Base-by-base conservation (phyloP, 306 rosid genomes). In the Lathyrus oleraceus region DNA sequence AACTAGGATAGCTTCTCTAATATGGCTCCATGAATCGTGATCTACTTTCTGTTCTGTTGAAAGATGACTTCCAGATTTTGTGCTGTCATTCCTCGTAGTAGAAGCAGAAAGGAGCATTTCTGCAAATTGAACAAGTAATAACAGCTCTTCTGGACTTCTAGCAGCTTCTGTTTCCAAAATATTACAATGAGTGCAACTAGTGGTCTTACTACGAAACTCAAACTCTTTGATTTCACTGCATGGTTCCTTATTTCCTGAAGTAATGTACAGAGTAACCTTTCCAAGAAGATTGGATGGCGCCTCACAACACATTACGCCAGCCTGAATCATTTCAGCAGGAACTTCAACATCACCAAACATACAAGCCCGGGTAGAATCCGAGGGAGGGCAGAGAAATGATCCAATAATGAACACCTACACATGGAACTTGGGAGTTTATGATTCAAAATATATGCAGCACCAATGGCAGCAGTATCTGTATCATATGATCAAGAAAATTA, bases 211-310 rank as follows among this genome's bases (percentile, higher is more conserved):
- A 38, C 81, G 87, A 77, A 89, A 95, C 65, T 95, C 92, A 62
- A 95, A 95, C 78, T 89, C 96, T 65, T 86, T 87, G 66, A 89
- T 73, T 78, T 95, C 96, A 85, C 99, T 95, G 88, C 99, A 95
- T 32, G 95, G 77, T 67, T 83, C 87, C 60, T 84, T 81, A 75
- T 91, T 89, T 66, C 96, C 91, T 23, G 92, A 83, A 48, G 99
- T 87, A 67, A 95, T 59, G 82, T 89, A 95, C 43, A 95, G 67
- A 79, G 89, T 67, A 51, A 91, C 92, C 85, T 89, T 91, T 73
- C 96, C 96, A 13, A 84, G 78, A 69, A 74, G 82, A 76, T 42
- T 75, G 57, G 88, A 76, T 49, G 99, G 99, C 77, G 97, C 88
- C 86, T 87, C 89, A 70, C 97, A 91, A 59, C 85, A 27, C 61